Evolutionary conservation across 306 rosid species (phyloP), one percentile per base, ranked within the genome.

Genomic region (Comarum palustre): DNA sequence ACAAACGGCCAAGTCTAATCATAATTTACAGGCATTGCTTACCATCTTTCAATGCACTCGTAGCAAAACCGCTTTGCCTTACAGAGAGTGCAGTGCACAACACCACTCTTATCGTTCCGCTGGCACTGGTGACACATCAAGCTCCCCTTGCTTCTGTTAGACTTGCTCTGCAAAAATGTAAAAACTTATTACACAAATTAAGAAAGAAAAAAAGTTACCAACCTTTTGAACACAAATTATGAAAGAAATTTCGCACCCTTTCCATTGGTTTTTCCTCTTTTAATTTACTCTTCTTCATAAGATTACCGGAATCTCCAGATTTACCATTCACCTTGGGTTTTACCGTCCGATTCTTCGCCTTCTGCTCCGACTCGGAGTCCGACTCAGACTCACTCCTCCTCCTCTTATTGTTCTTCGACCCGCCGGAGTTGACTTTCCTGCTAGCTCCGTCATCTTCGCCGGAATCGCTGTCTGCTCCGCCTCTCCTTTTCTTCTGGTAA

Each of bases 71-170:
- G 88, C 71, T 82, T 87, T 32, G 69, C 69, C 59, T 72, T 68
- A 75, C 92, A 87, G 17, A 47, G 75, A 8, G 74, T 66, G 74
- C 96, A 90, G 62, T 69, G 68, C 50, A 87, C 80, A 69, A 89
- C 92, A 7, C 86, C 90, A 70, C 82, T 78, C 80, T 85, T 87
- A 78, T 89, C 88, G 61, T 68, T 87, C 79, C 89, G 82, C 75
- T 78, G 84, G 77, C 95, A 89, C 68, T 89, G 95, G 82, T 89
- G 95, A 68, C 95, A 89, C 95, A 83, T 89, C 82, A 89, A 87
- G 75, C 90, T 79, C 81, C 78, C 81, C 74, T 62, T 80, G 52
- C 34, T 75, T 72, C 80, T 80, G 46, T 66, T 61, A 32, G 57
- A 55, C 63, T 5, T 32, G 6, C 34, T 68, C 62, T 75, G 52